These are phyloP conservation scores for Gentiana dahurica DNA, from an alignment of 257 asterid species.

Conservation along the genomic window DNA sequence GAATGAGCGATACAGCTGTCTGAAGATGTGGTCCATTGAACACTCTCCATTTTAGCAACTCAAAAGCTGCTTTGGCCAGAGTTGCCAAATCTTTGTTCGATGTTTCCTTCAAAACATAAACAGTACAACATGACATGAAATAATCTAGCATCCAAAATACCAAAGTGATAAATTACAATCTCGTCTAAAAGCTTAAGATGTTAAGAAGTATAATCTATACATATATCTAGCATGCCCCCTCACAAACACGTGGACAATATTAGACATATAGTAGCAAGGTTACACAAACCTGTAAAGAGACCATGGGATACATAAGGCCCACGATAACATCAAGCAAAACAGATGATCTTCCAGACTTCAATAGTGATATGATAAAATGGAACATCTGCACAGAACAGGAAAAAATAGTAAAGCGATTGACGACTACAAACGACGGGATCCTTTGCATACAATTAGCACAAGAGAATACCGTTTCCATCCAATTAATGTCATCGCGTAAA, in stretches of 20 bases:
- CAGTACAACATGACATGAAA: conserved; percentile 4
- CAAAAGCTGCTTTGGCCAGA: conserved; percentile 90
- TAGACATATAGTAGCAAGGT: too few relatives aligned
- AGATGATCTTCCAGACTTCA: conserved; percentile 96
- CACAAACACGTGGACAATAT: too few relatives aligned
- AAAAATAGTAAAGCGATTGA: conserved; percentile 8
- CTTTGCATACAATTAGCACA: conserved; percentile 10
- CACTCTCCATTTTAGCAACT: conserved; percentile 84
- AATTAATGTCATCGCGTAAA: conserved; percentile 73
- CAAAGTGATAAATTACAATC: not conserved
- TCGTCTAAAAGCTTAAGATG: too few relatives aligned
- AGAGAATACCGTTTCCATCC: conserved; percentile 96
- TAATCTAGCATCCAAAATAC: not conserved
- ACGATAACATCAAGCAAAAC: conserved; percentile 82
- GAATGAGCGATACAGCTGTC: conserved; percentile 49
- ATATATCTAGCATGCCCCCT: too few relatives aligned
- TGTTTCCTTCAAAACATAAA: conserved; percentile 57
- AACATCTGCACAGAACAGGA: conserved; percentile 51
- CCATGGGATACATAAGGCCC: conserved; percentile 80
- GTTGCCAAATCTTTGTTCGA: conserved; percentile 82
- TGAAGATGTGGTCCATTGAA: conserved; percentile 52
- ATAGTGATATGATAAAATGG: conserved; percentile 82
- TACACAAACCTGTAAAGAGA: conserved; percentile 69
- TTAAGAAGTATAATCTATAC: too few relatives aligned
- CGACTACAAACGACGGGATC: not conserved